phyloP scores from a whole-genome alignment of 2,329 filamentous ascomycete genomes.

The Alternaria sp. region DNA sequence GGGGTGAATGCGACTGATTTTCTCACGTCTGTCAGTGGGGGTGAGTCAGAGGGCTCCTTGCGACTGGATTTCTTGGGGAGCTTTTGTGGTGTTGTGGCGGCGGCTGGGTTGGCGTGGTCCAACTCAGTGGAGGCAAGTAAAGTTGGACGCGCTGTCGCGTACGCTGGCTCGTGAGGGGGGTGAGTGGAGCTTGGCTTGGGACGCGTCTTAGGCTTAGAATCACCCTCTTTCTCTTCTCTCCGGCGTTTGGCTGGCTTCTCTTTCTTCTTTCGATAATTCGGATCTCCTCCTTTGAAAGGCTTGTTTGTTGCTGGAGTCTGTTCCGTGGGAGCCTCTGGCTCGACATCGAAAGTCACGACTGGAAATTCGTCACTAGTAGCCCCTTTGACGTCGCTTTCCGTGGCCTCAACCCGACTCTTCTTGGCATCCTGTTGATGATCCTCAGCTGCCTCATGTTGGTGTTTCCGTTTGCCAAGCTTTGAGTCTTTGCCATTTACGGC shows the following conservation, averaged over 20 bases:
- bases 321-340: conserved; percentile 6
- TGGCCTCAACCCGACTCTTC: conserved; percentile 29
- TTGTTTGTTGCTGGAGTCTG: conserved; percentile 14
- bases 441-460: conserved; percentile 37
- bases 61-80: conserved; percentile 15
- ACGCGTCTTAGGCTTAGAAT: conserved; percentile 10
- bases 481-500: conserved; percentile 33
- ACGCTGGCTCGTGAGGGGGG: conserved; percentile 28
- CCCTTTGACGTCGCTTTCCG: conserved; percentile 6
- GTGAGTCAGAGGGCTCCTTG: conserved; percentile 31
- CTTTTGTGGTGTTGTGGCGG: conserved; percentile 26
- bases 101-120: conserved; percentile 15
- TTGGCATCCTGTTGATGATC: conserved; percentile 28
- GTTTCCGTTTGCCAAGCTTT: conserved; percentile 48
- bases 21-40: conserved; percentile 39
- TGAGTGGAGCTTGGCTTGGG: conserved; percentile 18
- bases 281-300: conserved; percentile 40
- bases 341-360: conserved; percentile 4
- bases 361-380: not conserved
- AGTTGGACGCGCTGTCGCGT: conserved; percentile 19
- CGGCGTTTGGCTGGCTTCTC: conserved; percentile 23
- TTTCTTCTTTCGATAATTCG: conserved; percentile 47
- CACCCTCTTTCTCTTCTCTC: conserved; percentile 17
- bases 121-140: conserved; percentile 42
- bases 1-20: conserved; percentile 71